Percentiles rank a stretch among this genome's conserved stretches.
Evolutionary conservation across 768 basidiomycete species (phyloP).

Genomic region (Arthromyces matolae): DNA sequence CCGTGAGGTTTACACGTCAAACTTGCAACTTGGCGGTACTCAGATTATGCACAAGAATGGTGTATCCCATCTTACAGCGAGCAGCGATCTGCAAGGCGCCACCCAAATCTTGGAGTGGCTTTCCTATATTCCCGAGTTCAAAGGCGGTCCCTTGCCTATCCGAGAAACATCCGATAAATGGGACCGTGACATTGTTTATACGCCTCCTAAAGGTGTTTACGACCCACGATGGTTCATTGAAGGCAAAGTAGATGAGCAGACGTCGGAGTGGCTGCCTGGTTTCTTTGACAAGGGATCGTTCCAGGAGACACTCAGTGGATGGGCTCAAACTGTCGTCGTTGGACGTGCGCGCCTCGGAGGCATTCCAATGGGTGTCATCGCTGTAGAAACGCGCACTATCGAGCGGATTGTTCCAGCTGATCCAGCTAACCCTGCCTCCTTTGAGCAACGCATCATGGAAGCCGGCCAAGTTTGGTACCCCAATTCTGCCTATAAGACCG

Average conservation of each 20-base stretch:
- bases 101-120: conserved; percentile 93
- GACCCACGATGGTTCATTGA: conserved; percentile 98
- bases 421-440: conserved; percentile 93
- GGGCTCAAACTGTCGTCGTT: conserved; percentile 98
- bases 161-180: conserved; percentile 70
- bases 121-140: conserved; percentile 85
- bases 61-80: conserved; percentile 93
- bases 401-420: conserved; percentile 97
- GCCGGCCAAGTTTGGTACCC: conserved; percentile 99
- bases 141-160: conserved; percentile 77
- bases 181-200: conserved; percentile 91
- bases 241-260: conserved; percentile 84
- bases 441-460: conserved; percentile 98
- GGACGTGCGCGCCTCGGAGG: conserved; percentile 95
- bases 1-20: conserved; percentile 97
- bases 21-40: conserved; percentile 97
- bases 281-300: conserved; percentile 98
- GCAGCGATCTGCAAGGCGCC: conserved; percentile 93
- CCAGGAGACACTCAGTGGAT: conserved; percentile 97
- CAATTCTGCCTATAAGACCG: conserved; percentile 98
- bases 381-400: conserved; percentile 95
- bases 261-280: conserved; percentile 74
- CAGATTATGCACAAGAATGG: conserved; percentile 99
- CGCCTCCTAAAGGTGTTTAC: conserved; percentile 90
- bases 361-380: conserved; percentile 96